phyloP scores from a whole-genome alignment of 495 filamentous ascomycete genomes.

The Viridothelium virens region DNA sequence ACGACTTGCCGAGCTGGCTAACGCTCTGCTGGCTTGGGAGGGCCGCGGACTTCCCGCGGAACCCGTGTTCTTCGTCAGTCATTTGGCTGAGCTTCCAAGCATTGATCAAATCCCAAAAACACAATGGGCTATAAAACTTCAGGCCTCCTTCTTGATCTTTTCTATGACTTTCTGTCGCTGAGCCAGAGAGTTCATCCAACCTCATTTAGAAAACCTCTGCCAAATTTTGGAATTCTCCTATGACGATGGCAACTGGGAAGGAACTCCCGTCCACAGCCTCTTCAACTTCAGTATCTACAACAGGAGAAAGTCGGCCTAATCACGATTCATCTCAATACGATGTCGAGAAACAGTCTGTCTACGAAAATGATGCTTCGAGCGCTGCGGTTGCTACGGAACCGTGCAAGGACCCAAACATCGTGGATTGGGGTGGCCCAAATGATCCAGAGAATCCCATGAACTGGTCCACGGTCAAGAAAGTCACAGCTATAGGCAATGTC shows the following conservation, averaged over 20 bases:
- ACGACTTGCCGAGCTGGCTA: too few species aligned
- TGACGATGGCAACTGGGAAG: background rate
- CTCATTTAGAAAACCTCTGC: too few species aligned
- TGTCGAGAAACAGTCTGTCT: background rate
- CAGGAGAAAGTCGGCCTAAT: background rate
- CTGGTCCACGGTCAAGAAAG: slow-evolving; percentile 39
- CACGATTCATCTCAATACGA: background rate
- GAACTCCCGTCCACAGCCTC: background rate
- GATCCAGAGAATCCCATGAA: slow-evolving; percentile 42
- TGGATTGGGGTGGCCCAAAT: slow-evolving; percentile 17
- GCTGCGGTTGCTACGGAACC: background rate
- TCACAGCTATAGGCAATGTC: slow-evolving; percentile 37
- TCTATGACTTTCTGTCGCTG: too few species aligned
- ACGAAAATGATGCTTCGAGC: background rate
- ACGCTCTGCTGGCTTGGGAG: background rate
- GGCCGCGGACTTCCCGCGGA: slow-evolving; percentile 2
- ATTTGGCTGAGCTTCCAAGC: background rate
- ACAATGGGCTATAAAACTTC: background rate
- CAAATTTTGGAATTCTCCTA: background rate
- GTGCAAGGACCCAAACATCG: background rate
- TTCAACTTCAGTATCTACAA: background rate
- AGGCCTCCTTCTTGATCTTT: background rate
- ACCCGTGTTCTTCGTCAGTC: background rate
- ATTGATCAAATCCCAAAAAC: background rate
- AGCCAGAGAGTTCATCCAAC: too few species aligned